These are phyloP conservation scores for Botryotinia narcissicola DNA, from an alignment of 2,329 filamentous ascomycete genomes.

Conservation along the genomic window DNA sequence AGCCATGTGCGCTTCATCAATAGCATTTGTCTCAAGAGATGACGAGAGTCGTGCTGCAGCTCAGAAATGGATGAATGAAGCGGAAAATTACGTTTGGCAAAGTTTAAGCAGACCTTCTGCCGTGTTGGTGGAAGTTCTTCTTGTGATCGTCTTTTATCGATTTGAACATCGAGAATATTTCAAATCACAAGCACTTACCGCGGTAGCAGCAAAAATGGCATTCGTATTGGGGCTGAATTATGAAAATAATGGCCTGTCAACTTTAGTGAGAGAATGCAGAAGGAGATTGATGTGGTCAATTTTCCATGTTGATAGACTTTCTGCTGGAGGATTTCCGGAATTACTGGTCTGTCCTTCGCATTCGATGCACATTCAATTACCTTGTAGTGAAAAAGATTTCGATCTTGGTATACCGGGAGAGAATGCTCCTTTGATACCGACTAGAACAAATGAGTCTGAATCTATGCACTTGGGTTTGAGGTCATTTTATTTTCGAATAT, in stretches of 20 bases:
- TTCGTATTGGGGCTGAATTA: conserved; percentile 18
- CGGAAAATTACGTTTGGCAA: conserved; percentile 17
- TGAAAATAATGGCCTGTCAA: conserved; percentile 18
- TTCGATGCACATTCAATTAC: conserved; percentile 20
- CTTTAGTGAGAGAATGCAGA: conserved; percentile 17
- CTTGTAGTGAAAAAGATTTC: conserved; percentile 20
- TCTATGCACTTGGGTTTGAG: conserved; percentile 20
- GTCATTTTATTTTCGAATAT: conserved; percentile 20
- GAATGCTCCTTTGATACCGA: conserved; percentile 12
- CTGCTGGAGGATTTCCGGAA: conserved; percentile 18
- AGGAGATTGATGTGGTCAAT: conserved; percentile 20
- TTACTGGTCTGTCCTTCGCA: conserved; percentile 19
- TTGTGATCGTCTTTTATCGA: conserved; percentile 19
- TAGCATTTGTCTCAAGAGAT: conserved; percentile 18
- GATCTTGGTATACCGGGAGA: conserved; percentile 21
- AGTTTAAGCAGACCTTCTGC: conserved; percentile 11
- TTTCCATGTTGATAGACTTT: conserved; percentile 19
- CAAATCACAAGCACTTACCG: conserved; percentile 17
- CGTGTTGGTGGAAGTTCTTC: conserved; percentile 14
- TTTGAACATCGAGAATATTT: conserved; percentile 18
- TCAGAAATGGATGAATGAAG: conserved; percentile 19
- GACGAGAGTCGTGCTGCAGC: conserved; percentile 14
- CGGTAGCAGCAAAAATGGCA: conserved; percentile 20
- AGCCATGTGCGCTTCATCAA: conserved; percentile 19
- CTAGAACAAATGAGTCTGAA: conserved; percentile 9